Base-by-base conservation (phyloP, 495 filamentous ascomycete species). In the Paragyromitra xinjiangensis region DNA sequence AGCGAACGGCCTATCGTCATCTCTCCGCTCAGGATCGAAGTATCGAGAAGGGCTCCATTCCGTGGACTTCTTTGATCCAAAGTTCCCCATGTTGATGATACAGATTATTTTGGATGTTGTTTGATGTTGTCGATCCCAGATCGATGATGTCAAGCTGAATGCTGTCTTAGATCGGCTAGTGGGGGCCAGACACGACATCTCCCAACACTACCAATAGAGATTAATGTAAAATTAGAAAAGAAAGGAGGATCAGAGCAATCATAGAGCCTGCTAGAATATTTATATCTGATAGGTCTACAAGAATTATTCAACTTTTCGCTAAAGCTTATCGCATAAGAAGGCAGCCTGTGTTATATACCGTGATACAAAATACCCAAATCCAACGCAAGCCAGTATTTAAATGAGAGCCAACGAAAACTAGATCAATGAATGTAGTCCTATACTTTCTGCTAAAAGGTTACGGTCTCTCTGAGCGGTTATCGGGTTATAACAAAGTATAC, bases 21-120 rank as follows among this genome's bases (percentile, higher is more conserved):
- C 77, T 50, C 26, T 48, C 4, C 44, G 42, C 40, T 73, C 71
- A 22, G 82, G 75, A 58, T 83, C 82, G 73, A 88, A 87, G 77
- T 89, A 87, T 26, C 81, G 82, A 34, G 85, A 86, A 14, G 88
- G 89, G 81, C 87, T 82, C 88, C 88, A 90, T 65, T 85, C 84
- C 80, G 86, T 85, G 9, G 70, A 24, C n/a, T 48, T 72, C 59
- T 77, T 77, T 37, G 74, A 77, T 24, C 50, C 61, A 19, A 56
- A 64, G 69, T 26, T 73, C 16, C 74, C 74, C 74, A 77, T 77
- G 44, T 55, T 53, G 40, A 48, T 39, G 11, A 45, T 24, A 14
- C 16, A 16, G 69, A 24, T 39, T 5, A 29, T n/a, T 29, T n/a
- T 2, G 42, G 62, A 50, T 19, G 70, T 44, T 8, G 70, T 73